Conservation (phyloP, 768 basidiomycete species). For the Russula dissimulans region DNA sequence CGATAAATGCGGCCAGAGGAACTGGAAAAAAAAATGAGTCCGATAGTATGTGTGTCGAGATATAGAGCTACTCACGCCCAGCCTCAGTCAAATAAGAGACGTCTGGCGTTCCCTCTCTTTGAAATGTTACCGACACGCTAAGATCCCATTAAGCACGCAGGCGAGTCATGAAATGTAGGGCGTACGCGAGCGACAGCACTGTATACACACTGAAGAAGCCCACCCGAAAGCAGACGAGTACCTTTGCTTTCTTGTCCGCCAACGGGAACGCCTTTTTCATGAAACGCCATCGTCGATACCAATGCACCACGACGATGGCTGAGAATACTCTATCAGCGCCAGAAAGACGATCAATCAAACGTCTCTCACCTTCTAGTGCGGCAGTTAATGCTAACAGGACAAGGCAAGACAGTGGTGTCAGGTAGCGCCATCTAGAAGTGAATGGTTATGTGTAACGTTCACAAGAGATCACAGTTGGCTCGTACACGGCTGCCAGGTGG, state of each 20-base stretch:
- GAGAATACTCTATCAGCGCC: slow-evolving; percentile 1
- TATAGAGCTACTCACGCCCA: slow-evolving; percentile 30
- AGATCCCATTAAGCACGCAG: not conserved
- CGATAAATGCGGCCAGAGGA: slow-evolving; percentile 38
- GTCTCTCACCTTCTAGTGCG: slow-evolving; percentile 36
- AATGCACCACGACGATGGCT: slow-evolving; percentile 39
- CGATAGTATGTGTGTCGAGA: slow-evolving; percentile 3
- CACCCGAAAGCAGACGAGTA: slow-evolving; percentile 32
- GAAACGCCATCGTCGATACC: slow-evolving; percentile 31
- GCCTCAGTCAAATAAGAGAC: slow-evolving; percentile 43
- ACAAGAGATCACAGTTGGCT: not conserved
- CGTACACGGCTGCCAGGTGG: slow-evolving; percentile 31
- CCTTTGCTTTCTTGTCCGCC: slow-evolving; percentile 29
- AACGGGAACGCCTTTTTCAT: slow-evolving; percentile 36
- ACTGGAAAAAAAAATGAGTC: slow-evolving; percentile 27
- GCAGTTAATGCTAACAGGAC: slow-evolving; percentile 32
- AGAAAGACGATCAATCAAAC: not conserved
- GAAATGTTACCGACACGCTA: not conserved
- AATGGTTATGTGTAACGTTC: not conserved
- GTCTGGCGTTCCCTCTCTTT: slow-evolving; percentile 6
- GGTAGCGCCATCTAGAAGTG: slow-evolving; percentile 12
- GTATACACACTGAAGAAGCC: slow-evolving; percentile 14
- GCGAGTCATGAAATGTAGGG: not conserved
- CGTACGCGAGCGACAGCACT: slow-evolving; percentile 8
- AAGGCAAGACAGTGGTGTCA: slow-evolving; percentile 39